phyloP scores from a whole-genome alignment of 1,139 yeast species.

The Suhomyces maxii region DNA sequence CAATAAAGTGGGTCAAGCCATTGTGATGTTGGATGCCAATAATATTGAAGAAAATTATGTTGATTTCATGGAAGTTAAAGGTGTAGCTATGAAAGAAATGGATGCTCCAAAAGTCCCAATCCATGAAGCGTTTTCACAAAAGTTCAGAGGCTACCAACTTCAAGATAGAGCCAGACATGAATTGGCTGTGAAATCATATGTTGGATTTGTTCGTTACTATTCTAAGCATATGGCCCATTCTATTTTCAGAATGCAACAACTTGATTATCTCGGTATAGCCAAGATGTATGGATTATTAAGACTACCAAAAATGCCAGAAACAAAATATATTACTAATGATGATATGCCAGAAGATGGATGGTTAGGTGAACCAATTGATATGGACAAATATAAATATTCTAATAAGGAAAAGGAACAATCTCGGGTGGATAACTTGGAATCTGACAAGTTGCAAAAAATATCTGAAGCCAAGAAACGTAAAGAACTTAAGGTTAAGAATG shows the following conservation, averaged over 20 bases:
- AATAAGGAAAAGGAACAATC: conserved; percentile 65
- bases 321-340: conserved; percentile 50
- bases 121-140: conserved; percentile 26
- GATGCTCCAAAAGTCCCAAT: conserved; percentile 23
- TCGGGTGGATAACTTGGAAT: conserved; percentile 59
- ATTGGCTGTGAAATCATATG: conserved; percentile 73
- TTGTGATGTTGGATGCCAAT: conserved; percentile 67
- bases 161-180: conserved; percentile 81
- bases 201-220: conserved; percentile 80
- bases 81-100: conserved; percentile 52
- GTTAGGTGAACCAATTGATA: conserved; percentile 60
- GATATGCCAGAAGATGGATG: conserved; percentile 67
- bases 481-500: conserved; percentile 52
- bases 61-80: conserved; percentile 76
- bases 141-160: conserved; percentile 58
- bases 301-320: conserved; percentile 94
- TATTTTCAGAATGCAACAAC: conserved; percentile 70
- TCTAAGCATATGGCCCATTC: conserved; percentile 90
- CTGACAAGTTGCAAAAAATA: conserved; percentile 43
- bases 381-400: conserved; percentile 65
- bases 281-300: conserved; percentile 77
- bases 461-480: conserved; percentile 51
- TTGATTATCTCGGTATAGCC: conserved; percentile 76
- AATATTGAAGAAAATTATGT: conserved; percentile 76
- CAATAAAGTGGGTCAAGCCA: conserved; percentile 75